phyloP scores from a whole-genome alignment of 768 basidiomycete genomes.

The Pseudohyphozyma bogoriensis region DNA sequence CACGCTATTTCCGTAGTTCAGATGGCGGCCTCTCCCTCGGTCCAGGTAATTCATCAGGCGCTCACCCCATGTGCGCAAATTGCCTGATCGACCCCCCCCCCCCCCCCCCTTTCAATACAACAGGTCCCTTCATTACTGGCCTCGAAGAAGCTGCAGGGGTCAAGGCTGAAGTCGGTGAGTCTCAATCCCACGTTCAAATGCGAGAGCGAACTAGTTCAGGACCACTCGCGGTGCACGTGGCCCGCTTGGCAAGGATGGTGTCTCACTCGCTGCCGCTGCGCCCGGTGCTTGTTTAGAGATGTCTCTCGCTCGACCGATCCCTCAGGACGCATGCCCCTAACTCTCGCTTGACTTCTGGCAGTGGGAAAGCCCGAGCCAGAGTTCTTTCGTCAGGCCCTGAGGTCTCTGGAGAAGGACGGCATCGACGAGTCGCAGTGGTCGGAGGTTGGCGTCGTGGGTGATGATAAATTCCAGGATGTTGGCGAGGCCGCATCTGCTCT shows the following conservation, averaged over 20 bases:
- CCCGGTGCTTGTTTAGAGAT: too few species aligned
- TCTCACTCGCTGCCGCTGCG: not conserved
- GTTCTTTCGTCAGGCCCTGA: conserved; percentile 54
- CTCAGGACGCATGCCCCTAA: too few species aligned
- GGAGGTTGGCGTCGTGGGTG: conserved; percentile 42
- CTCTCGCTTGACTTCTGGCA: not conserved
- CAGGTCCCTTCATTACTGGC: conserved; percentile 56
- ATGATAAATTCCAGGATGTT: conserved; percentile 57
- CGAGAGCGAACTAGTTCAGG: too few species aligned
- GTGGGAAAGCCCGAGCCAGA: conserved; percentile 55
- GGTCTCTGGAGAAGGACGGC: conserved; percentile 39
- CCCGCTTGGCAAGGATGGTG: too few species aligned
- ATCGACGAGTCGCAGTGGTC: conserved; percentile 9
- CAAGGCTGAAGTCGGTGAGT: conserved; percentile 42
- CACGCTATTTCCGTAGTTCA: conserved; percentile 45
- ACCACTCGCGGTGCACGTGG: too few species aligned
- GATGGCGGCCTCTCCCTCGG: conserved; percentile 53
- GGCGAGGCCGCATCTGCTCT: conserved; percentile 54
- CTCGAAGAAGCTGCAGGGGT: conserved; percentile 50
- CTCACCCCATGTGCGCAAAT: not conserved
- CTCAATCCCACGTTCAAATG: too few species aligned
- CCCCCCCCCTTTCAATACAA: not conserved
- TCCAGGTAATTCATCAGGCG: conserved; percentile 36
- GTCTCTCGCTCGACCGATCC: too few species aligned
- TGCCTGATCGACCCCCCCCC: too few species aligned